phyloP scores from a whole-genome alignment of 2,329 filamentous ascomycete genomes.

The Cryphonectria radicalis region DNA sequence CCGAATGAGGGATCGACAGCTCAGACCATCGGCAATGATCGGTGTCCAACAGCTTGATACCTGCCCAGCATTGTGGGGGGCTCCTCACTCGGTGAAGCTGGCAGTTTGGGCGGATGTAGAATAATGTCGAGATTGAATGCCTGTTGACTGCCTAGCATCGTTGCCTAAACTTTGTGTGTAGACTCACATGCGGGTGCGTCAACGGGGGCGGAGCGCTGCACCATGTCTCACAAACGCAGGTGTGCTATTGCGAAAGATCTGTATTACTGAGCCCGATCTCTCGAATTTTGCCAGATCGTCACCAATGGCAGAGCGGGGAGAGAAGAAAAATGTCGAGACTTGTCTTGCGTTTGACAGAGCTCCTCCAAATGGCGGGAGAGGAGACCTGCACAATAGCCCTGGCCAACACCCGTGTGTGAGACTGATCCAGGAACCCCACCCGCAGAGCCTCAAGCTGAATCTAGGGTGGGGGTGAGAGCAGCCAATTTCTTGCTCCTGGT shows the following conservation, averaged over 20 bases:
- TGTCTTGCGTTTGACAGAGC: background rate
- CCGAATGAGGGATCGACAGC: constrained; percentile 10
- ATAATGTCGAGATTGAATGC: constrained; percentile 3
- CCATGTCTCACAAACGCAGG: background rate
- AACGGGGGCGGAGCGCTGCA: constrained; percentile 1
- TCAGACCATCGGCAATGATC: constrained; percentile 15
- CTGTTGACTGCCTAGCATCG: constrained; percentile 15
- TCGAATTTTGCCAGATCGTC: background rate
- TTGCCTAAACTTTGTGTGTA: background rate
- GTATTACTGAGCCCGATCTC: background rate
- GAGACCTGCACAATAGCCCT: background rate
- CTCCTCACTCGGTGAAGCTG: background rate
- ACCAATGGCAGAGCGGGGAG: background rate
- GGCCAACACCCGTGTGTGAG: background rate
- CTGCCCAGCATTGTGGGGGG: background rate
- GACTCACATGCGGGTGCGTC: background rate
- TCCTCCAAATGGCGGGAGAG: background rate
- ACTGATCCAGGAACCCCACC: constrained; percentile 17
- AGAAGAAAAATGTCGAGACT: background rate
- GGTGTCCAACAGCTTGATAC: background rate
- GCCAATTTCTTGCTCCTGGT: constrained; percentile 9
- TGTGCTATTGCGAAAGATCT: background rate
- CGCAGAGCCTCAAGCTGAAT: constrained; percentile 30
- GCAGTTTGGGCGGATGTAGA: background rate
- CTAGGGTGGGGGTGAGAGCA: constrained; percentile 1